Evolutionary conservation across 2,329 filamentous ascomycete species (phyloP), one percentile per base, ranked within the genome.

Genomic region (Penicillium sp.): DNA sequence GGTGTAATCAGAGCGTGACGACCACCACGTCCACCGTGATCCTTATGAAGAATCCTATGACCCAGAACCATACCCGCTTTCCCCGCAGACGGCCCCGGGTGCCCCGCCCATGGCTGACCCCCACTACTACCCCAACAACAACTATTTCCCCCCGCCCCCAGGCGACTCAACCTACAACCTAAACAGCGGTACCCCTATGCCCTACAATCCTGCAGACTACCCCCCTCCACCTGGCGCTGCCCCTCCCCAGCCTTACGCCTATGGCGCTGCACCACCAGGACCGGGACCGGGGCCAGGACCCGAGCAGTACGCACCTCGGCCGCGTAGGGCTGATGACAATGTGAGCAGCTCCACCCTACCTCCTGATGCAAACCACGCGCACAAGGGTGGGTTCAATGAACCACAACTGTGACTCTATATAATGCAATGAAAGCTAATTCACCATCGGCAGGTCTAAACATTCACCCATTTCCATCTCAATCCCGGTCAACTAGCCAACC

Each of bases 321-420:
- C 72, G 49, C 68, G 72, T 60, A 70, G 75, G 62, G 73, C 71
- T 58, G 77, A 79, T 70, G 78, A 80, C 68, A 80, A 80, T 78
- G 79, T 81, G 77, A 80, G 78, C 67, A 44, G 27, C 39, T 51
- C 66, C 67, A 64, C 65, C 69, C 70, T 67, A 64, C 62, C 69
- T 68, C 66, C 67, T 69, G 68, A 72, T 68, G 66, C 72, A 67
- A 65, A 70, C 65, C 70, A 68, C 65, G 63, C 64, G 65, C 62
- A 69, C 64, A 69, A 76, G 74, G 76, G 76, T 79, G 76, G 71
- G 76, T 79, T 72, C 61, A 60, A 50, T 58, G 62, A 64, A 62
- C 57, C 53, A 46, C 34, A 38, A 41, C 44, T 50, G 45, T 40
- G 50, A 39, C 34, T 41, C n/a, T 25, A 50, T 38, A 36, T 11